phyloP scores from a whole-genome alignment of 1,284 basidiomycete genomes.

The Irpex sp. region DNA sequence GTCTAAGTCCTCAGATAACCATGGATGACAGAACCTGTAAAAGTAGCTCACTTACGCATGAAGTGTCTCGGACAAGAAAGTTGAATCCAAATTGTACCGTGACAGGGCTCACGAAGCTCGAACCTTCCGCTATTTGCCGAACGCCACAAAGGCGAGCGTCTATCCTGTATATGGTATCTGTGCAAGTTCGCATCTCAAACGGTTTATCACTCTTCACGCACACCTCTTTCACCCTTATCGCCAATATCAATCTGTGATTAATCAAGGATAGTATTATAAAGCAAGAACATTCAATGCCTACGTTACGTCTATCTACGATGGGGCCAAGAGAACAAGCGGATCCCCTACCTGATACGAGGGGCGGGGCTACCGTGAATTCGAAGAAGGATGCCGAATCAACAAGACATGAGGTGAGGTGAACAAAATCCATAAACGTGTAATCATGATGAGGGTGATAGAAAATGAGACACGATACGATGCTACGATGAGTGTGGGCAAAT shows the following conservation, averaged over 20 bases:
- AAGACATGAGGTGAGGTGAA: not conserved
- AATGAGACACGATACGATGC: not conserved
- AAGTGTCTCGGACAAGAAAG: not conserved
- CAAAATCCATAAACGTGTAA: not conserved
- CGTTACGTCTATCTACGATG: not conserved
- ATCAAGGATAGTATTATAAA: not conserved
- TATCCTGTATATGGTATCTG: not conserved
- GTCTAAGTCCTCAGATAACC: too few relatives aligned
- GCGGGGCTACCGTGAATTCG: not conserved
- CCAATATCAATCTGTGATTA: not conserved
- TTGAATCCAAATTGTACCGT: not conserved
- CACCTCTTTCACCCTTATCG: not conserved
- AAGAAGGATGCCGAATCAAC: not conserved
- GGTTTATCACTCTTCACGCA: not conserved
- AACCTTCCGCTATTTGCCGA: not conserved
- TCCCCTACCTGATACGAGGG: too few relatives aligned
- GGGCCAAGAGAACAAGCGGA: too few relatives aligned
- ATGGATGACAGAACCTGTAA: too few relatives aligned
- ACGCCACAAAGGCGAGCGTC: not conserved
- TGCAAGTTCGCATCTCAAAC: not conserved
- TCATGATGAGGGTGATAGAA: not conserved
- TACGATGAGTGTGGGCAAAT: not conserved
- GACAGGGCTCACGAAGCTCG: not conserved
- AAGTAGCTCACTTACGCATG: too few relatives aligned
- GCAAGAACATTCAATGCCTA: not conserved